Percentiles rank a stretch among this genome's conserved stretches.
Conservation (phyloP, 345 rosid genomes). For the Arabis hirsuta region DNA sequence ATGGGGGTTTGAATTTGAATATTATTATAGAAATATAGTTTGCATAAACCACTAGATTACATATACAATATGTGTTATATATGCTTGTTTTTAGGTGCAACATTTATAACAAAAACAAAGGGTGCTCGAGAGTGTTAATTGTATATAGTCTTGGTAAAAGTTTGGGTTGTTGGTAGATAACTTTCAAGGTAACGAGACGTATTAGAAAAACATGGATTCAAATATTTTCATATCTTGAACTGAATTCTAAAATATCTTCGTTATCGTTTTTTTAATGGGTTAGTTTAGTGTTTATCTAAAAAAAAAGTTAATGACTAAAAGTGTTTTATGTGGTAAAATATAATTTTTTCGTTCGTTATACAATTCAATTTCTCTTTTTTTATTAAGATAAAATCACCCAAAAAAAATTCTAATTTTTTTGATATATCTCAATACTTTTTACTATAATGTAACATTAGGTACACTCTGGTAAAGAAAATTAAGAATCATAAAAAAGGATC, state of each 20-base stretch:
- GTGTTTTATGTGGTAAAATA: too few relatives aligned
- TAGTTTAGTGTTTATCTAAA: too few relatives aligned
- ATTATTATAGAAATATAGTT: too few relatives aligned
- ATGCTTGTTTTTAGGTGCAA: neutral
- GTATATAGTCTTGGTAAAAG: slow-evolving; percentile 5
- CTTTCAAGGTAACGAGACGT: slow-evolving; percentile 6
- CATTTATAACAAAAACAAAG: neutral
- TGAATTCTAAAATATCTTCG: neutral
- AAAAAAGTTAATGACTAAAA: too few relatives aligned
- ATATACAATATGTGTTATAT: too few relatives aligned
- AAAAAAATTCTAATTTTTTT: neutral
- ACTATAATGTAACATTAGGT: neutral
- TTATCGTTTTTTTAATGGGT: too few relatives aligned
- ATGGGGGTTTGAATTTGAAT: too few relatives aligned
- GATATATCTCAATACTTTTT: neutral
- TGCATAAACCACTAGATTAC: too few relatives aligned
- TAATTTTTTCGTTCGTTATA: too few relatives aligned
- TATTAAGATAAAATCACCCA: neutral
- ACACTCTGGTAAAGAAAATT: slow-evolving; percentile 2
- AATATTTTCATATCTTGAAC: neutral
- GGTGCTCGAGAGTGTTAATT: slow-evolving; percentile 5
- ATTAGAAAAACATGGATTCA: neutral
- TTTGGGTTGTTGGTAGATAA: slow-evolving; percentile 8
- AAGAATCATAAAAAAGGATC: slow-evolving; percentile 5
- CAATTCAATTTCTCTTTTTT: neutral